Base-by-base conservation (phyloP, 2,329 filamentous ascomycete genomes). In the Gyromitra esculenta region DNA sequence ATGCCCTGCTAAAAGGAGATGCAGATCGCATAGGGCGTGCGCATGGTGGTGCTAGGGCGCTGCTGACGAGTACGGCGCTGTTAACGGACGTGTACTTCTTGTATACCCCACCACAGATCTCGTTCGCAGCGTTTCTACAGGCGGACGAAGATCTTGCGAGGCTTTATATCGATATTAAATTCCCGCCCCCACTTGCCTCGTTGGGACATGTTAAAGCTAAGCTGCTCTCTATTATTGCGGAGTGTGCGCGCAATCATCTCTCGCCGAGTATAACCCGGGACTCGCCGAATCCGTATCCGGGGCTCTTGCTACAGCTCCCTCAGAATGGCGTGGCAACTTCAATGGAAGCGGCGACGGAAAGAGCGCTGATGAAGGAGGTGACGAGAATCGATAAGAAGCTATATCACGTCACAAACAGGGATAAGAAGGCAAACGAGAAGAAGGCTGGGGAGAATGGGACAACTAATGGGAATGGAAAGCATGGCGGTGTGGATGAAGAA, bases 41-140 rank as follows among this genome's bases (percentile, higher is more conserved):
- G 0, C 94, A 97, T 82, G 86, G 86, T n/a, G 88, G 87, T 67
- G 92, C 94, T 0, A 88, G 92, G 54, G 89, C 90, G 21, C 87
- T 93, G 60, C 88, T 96, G 70, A 93, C 93, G 82, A 91, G 90
- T 70, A 92, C 92, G 73, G 92, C 94, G 0, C 86, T 97, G 65
- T 87, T 97, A 77, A 97, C 95, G 35, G 96, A 99, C 81, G 94
- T 89, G n/a, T 98, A 98, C 85, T 97, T 98, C 84, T 91, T 97
- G 83, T 98, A 92, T 84, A 95, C 95, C 0, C 96, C 96, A 0
- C 92, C 92, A 31, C 96, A 99, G 83, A 97, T 98, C 82, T 94
- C 94, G 90, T 87, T 98, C 76, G 91, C 93, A 0, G 90, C 94
- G 0, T 84, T 97, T 37, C 86, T 91, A 13, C 87, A 96, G 66